phyloP scores from a whole-genome alignment of 768 basidiomycete genomes.

The Panus rudis region DNA sequence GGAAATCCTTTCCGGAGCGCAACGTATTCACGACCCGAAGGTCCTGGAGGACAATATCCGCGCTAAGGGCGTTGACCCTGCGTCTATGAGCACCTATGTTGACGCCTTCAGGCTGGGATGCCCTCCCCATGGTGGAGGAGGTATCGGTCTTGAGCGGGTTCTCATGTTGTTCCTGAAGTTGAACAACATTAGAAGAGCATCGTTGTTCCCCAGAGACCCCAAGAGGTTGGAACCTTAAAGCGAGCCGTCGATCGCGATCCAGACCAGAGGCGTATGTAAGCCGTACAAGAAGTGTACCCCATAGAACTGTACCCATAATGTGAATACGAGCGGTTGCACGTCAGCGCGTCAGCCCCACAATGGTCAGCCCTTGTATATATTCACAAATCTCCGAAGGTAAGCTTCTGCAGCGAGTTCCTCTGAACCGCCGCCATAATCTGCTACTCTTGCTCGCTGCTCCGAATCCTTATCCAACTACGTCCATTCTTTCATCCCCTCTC shows the following conservation, averaged over 20 bases:
- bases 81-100: slow-evolving; percentile 85
- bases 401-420: too few relatives aligned
- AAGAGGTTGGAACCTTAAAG: slow-evolving; percentile 81
- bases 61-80: slow-evolving; percentile 82
- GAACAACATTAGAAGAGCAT: slow-evolving; percentile 89
- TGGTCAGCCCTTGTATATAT: neutral
- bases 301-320: neutral
- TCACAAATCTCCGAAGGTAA: neutral
- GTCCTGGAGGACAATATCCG: slow-evolving; percentile 83
- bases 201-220: slow-evolving; percentile 95
- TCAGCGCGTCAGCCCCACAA: neutral
- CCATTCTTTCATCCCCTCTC: too few relatives aligned
- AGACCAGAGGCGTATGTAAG: neutral
- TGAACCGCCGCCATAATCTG: too few relatives aligned
- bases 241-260: neutral
- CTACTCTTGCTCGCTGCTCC: too few relatives aligned
- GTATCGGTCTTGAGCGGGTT: slow-evolving; percentile 92
- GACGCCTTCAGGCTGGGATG: slow-evolving; percentile 95
- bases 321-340: neutral
- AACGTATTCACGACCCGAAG: slow-evolving; percentile 89
- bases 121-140: slow-evolving; percentile 94
- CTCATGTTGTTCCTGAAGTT: slow-evolving; percentile 97
- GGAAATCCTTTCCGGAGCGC: slow-evolving; percentile 96
- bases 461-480: neutral
- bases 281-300: neutral